These are phyloP conservation scores for Ambispora gerdemannii DNA, from an alignment of 192 early-diverging fungal species.

Conservation along the genomic window DNA sequence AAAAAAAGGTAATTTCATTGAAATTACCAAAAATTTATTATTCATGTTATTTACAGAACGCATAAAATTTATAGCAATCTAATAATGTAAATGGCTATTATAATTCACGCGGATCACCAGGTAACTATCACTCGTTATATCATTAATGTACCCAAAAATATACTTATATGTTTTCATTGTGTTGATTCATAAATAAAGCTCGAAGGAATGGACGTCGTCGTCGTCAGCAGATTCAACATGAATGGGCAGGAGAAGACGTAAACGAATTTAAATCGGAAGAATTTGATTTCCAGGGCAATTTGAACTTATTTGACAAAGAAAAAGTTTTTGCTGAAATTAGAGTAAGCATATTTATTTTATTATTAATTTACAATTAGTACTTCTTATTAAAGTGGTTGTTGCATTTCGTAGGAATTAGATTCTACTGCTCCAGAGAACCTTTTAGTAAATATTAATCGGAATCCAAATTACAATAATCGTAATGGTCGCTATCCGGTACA, in stretches of 20 bases:
- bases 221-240: constrained; percentile 36
- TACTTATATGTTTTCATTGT: too few species aligned
- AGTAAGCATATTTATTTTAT: constrained; percentile 19
- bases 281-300: constrained; percentile 64
- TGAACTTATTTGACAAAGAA: constrained; percentile 69
- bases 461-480: constrained; percentile 38
- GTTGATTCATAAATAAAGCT: constrained; percentile 24
- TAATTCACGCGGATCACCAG: neutral
- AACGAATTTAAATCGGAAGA: constrained; percentile 58
- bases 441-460: constrained; percentile 68
- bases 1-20: constrained; percentile 19
- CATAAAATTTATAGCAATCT: constrained; percentile 9
- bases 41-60: neutral
- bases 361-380: constrained; percentile 2
- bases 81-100: constrained; percentile 17
- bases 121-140: neutral
- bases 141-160: too few species aligned
- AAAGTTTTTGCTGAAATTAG: constrained; percentile 67
- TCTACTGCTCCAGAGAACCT: constrained; percentile 66
- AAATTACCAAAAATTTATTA: neutral
- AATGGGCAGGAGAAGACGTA: constrained; percentile 60
- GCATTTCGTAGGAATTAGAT: constrained; percentile 54
- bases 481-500: constrained; percentile 23
- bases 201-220: constrained; percentile 29
- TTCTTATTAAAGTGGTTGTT: constrained; percentile 24